Evolutionary conservation across 2,329 filamentous ascomycete genomes (phyloP).

Genomic region (Colletotrichum karsti): DNA sequence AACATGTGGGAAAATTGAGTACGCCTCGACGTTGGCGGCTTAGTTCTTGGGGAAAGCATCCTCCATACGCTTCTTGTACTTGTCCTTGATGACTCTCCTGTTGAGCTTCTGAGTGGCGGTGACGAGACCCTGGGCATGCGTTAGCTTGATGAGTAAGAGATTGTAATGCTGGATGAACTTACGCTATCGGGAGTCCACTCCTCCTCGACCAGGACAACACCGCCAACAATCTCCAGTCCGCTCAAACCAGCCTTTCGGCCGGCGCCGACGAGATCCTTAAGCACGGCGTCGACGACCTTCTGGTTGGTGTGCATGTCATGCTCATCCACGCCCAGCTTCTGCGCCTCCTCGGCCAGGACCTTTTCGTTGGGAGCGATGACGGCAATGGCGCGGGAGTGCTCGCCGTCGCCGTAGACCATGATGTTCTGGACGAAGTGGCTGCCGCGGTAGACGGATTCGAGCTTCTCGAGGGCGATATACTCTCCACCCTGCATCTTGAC

Average conservation of each 20-base stretch:
- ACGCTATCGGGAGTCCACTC: slow-evolving; percentile 90
- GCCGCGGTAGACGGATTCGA: slow-evolving; percentile 90
- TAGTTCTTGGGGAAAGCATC: slow-evolving; percentile 41
- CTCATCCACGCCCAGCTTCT: slow-evolving; percentile 69
- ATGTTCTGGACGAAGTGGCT: slow-evolving; percentile 83
- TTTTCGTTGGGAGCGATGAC: slow-evolving; percentile 78
- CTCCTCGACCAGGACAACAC: slow-evolving; percentile 81
- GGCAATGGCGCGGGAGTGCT: slow-evolving; percentile 81
- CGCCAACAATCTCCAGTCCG: slow-evolving; percentile 78
- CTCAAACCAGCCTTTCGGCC: slow-evolving; percentile 73
- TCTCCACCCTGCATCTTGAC: slow-evolving; percentile 96
- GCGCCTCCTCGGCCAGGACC: slow-evolving; percentile 66
- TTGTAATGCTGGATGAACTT: too few relatives aligned
- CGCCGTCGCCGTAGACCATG: slow-evolving; percentile 82
- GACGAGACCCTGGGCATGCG: slow-evolving; percentile 57
- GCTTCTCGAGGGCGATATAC: slow-evolving; percentile 96
- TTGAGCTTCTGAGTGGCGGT: slow-evolving; percentile 71
- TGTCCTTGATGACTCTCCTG: slow-evolving; percentile 58
- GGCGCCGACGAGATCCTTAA: slow-evolving; percentile 73
- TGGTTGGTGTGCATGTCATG: slow-evolving; percentile 73
- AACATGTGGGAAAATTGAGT: background rate
- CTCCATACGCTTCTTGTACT: slow-evolving; percentile 61
- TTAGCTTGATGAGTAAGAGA: slow-evolving; percentile 26
- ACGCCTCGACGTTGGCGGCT: background rate
- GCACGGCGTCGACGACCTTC: slow-evolving; percentile 68